phyloP scores from a whole-genome alignment of 2,329 filamentous ascomycete species.

The Ilyonectria mors-panacis region DNA sequence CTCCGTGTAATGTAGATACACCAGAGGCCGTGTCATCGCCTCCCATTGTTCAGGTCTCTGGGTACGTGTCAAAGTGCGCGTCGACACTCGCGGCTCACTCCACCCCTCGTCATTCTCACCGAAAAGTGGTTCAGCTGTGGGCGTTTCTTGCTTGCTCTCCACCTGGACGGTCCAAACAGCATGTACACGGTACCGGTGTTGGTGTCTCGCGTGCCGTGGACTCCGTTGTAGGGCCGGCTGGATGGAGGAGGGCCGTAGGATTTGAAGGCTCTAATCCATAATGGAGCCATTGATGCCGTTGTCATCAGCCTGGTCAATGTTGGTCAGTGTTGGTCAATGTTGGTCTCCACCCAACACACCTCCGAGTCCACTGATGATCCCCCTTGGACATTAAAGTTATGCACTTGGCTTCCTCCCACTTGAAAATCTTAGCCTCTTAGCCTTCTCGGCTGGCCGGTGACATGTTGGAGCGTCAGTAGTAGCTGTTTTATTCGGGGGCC shows the following conservation, averaged over 20 bases:
- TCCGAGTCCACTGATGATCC: conserved; percentile 14
- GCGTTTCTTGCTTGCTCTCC: background rate
- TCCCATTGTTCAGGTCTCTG: conserved; percentile 5
- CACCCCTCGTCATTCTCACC: conserved; percentile 13
- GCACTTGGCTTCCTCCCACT: conserved; percentile 29
- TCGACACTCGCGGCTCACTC: conserved; percentile 32
- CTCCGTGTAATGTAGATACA: conserved; percentile 10
- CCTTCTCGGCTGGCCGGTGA: background rate
- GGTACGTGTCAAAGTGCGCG: conserved; percentile 28
- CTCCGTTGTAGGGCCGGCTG: background rate
- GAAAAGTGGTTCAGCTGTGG: conserved; percentile 17
- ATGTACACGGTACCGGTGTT: background rate
- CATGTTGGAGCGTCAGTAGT: background rate
- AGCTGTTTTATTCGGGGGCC: background rate
- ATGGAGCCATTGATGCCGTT: conserved; percentile 12
- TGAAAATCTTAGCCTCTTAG: conserved; percentile 2
- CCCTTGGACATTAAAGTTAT: conserved; percentile 31
- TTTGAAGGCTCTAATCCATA: background rate
- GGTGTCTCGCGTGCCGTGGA: background rate
- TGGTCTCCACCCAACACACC: conserved; percentile 18
- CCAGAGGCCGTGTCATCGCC: conserved; percentile 17
- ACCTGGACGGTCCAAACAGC: background rate
- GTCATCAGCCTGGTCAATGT: conserved; percentile 6
- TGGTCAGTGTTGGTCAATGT: background rate
- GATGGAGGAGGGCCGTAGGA: background rate